Percentiles rank a stretch among this genome's conserved stretches.
Conservation (phyloP, 148 eudicot species). For the Cornus florida region DNA sequence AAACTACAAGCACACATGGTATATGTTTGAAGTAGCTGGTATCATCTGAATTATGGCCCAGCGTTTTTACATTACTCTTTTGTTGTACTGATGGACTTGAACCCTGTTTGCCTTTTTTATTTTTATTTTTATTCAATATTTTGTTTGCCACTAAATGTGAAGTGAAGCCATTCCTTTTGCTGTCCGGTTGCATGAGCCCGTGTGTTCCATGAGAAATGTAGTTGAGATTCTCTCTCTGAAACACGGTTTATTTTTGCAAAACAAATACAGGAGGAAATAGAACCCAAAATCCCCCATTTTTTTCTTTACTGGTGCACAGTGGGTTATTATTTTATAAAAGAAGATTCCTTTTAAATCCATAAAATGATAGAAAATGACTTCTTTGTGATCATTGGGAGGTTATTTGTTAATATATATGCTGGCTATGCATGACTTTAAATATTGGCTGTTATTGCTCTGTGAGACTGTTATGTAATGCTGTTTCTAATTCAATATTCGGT, state of each 20-base stretch:
- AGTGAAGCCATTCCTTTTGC: not conserved
- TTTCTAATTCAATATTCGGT: too few species aligned
- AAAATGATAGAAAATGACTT: not conserved
- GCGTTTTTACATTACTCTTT: not conserved
- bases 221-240: not conserved
- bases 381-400: too few species aligned
- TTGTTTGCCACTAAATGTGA: not conserved
- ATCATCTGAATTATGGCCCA: not conserved
- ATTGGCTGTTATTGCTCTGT: too few species aligned
- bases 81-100: not conserved
- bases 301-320: constrained; percentile 1
- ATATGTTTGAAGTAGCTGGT: not conserved
- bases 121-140: not conserved
- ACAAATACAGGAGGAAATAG: not conserved
- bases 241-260: not conserved
- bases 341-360: not conserved
- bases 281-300: not conserved
- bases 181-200: not conserved
- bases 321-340: not conserved
- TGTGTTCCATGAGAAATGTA: not conserved
- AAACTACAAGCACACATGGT: not conserved
- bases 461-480: too few species aligned
- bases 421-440: too few species aligned
- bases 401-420: not conserved
- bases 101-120: not conserved